Percentiles rank a stretch among this genome's conserved stretches.
phyloP scores from a whole-genome alignment of 2,329 filamentous ascomycete species.

The Berkeleyomyces basicola region DNA sequence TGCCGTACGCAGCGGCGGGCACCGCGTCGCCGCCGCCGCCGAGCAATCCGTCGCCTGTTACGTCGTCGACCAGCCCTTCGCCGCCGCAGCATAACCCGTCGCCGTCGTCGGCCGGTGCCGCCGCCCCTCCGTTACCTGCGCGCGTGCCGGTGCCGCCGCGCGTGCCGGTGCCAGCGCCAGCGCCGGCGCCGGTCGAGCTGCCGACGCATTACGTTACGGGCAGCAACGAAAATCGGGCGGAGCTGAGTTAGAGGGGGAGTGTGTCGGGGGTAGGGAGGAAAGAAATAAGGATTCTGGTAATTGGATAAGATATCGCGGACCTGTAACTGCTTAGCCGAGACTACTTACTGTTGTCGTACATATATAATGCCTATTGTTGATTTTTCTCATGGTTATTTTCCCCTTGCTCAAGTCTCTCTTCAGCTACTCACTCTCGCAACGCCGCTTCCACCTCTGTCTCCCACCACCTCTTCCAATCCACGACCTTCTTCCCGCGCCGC shows the following conservation, averaged over 20 bases:
- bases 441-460: constrained; percentile 20
- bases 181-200: constrained; percentile 17
- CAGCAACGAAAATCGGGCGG: constrained; percentile 21
- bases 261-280: not conserved
- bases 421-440: not conserved
- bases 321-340: not conserved
- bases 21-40: not conserved
- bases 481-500: constrained; percentile 47
- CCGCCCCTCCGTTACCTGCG: not conserved
- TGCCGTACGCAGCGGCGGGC: constrained; percentile 14
- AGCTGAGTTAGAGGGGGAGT: constrained; percentile 16
- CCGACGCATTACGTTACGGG: constrained; percentile 19
- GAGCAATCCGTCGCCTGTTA: not conserved
- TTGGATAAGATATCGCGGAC: not conserved
- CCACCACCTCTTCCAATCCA: constrained; percentile 72
- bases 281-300: not conserved
- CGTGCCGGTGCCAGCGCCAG: not conserved
- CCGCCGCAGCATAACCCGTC: constrained; percentile 7
- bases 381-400: not conserved
- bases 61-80: not conserved
- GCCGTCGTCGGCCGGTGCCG: not conserved
- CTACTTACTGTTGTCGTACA: not conserved
- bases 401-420: not conserved
- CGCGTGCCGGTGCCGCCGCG: too few species aligned
- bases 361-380: not conserved